Conservation (phyloP, 371 early-diverging fungal species). For the Nematocida sp. region DNA sequence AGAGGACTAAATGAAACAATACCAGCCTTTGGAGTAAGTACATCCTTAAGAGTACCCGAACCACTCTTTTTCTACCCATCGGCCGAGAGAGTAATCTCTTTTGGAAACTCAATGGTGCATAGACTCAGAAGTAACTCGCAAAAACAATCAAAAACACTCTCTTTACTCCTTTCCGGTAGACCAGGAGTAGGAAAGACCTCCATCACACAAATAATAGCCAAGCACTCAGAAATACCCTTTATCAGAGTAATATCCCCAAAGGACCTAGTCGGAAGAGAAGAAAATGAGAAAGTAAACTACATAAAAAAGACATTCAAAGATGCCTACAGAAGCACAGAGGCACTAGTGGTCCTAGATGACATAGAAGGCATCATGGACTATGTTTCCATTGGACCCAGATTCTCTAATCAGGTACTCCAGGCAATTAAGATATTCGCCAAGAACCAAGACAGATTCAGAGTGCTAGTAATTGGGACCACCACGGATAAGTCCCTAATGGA, state of each 20-base stretch:
- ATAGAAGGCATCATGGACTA: slow-evolving; percentile 89
- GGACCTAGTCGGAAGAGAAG: slow-evolving; percentile 85
- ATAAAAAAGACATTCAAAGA: slow-evolving; percentile 77
- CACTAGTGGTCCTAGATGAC: slow-evolving; percentile 88
- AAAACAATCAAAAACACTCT: slow-evolving; percentile 66
- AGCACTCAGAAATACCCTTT: slow-evolving; percentile 85
- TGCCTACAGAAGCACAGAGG: slow-evolving; percentile 87
- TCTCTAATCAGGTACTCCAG: slow-evolving; percentile 88
- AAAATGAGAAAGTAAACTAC: slow-evolving; percentile 78
- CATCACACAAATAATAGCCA: slow-evolving; percentile 85
- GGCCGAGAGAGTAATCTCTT: slow-evolving; percentile 76
- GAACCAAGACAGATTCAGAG: slow-evolving; percentile 58
- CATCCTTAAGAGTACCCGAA: slow-evolving; percentile 65
- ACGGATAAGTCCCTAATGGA: slow-evolving; percentile 38
- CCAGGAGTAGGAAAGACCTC: slow-evolving; percentile 92
- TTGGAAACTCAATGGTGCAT: slow-evolving; percentile 66
- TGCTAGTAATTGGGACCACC: slow-evolving; percentile 64
- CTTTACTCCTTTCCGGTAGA: slow-evolving; percentile 70
- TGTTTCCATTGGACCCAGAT: slow-evolving; percentile 91
- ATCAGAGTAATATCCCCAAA: slow-evolving; percentile 94
- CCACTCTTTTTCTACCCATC: slow-evolving; percentile 70
- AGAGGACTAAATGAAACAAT: slow-evolving; percentile 86
- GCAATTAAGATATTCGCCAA: slow-evolving; percentile 69
- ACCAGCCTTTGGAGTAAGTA: slow-evolving; percentile 86
- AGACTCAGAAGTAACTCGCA: slow-evolving; percentile 59